Percentiles rank a stretch among this genome's conserved stretches.
Conservation (phyloP, 2,329 filamentous ascomycete genomes). For the Fusarium liriodendri region DNA sequence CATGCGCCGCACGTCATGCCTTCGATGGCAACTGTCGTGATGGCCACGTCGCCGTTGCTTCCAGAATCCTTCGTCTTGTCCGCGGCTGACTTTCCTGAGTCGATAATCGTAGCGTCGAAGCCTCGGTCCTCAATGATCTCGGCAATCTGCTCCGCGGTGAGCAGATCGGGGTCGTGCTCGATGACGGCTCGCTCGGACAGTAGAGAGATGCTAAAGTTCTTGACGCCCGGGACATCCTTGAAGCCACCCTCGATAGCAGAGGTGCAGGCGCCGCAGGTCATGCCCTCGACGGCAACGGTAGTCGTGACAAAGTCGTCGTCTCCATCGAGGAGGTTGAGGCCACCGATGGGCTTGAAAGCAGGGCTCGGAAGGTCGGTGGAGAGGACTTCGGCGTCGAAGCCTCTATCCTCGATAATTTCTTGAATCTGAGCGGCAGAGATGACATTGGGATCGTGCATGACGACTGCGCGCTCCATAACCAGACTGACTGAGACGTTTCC, state of each 20-base stretch:
- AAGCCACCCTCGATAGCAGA: constrained; percentile 87
- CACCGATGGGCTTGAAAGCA: constrained; percentile 52
- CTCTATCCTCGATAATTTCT: constrained; percentile 90
- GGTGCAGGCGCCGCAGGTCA: constrained; percentile 93
- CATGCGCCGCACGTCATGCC: constrained; percentile 99
- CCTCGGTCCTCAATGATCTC: constrained; percentile 77
- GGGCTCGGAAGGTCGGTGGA: constrained; percentile 78
- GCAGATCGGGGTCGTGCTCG: constrained; percentile 74
- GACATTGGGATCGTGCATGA: constrained; percentile 84
- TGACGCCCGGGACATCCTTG: constrained; percentile 78
- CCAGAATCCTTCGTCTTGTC: constrained; percentile 40
- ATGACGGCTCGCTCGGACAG: constrained; percentile 88
- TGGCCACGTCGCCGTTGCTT: constrained; percentile 62
- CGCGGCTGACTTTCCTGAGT: constrained; percentile 66
- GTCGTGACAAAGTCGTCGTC: constrained; percentile 69
- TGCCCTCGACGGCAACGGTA: constrained; percentile 83
- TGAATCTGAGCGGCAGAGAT: constrained; percentile 81
- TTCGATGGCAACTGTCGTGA: constrained; percentile 88
- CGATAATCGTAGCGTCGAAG: constrained; percentile 83
- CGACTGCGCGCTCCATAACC: constrained; percentile 94
- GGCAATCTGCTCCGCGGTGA: constrained; percentile 64
- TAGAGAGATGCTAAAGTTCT: constrained; percentile 83
- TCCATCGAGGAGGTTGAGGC: constrained; percentile 51
- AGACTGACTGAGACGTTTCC: constrained; percentile 91
- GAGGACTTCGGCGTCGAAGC: constrained; percentile 92